phyloP scores from a whole-genome alignment of 129 eudicot genomes.

The Mikania micrantha region DNA sequence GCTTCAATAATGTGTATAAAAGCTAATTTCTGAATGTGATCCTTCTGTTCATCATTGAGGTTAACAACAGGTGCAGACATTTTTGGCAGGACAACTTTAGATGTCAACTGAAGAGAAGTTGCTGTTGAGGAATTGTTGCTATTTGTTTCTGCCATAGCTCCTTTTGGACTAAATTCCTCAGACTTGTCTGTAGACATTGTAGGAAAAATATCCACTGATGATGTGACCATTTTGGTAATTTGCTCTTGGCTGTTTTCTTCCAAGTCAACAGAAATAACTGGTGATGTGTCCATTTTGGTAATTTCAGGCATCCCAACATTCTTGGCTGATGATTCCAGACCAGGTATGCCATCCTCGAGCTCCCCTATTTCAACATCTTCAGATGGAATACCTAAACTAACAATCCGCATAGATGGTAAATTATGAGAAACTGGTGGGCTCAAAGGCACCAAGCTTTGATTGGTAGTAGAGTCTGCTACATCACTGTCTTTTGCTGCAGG shows the following conservation, averaged over 20 bases:
- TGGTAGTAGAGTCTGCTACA: constrained; percentile 29
- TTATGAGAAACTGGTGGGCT: constrained; percentile 33
- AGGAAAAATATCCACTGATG: constrained; percentile 45
- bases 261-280: constrained; percentile 37
- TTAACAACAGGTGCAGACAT: constrained; percentile 84
- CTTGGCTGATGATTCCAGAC: constrained; percentile 53
- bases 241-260: constrained; percentile 60
- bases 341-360: constrained; percentile 66
- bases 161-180: constrained; percentile 90
- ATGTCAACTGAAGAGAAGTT: constrained; percentile 53
- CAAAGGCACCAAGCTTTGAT: constrained; percentile 17
- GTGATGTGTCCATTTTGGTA: constrained; percentile 5
- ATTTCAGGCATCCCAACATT: constrained; percentile 41
- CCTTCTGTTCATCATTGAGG: constrained; percentile 75
- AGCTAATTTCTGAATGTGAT: constrained; percentile 57
- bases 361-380: constrained; percentile 46
- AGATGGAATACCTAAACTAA: constrained; percentile 26
- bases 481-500: constrained; percentile 24
- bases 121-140: constrained; percentile 51
- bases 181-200: constrained; percentile 84
- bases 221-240: constrained; percentile 33
- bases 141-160: constrained; percentile 43
- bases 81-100: constrained; percentile 74
- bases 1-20: constrained; percentile 80
- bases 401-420: constrained; percentile 31